Evolutionary conservation across 2,329 filamentous ascomycete species (phyloP), one percentile per base, ranked within the genome.

Genomic region (Leptographium procerum): DNA sequence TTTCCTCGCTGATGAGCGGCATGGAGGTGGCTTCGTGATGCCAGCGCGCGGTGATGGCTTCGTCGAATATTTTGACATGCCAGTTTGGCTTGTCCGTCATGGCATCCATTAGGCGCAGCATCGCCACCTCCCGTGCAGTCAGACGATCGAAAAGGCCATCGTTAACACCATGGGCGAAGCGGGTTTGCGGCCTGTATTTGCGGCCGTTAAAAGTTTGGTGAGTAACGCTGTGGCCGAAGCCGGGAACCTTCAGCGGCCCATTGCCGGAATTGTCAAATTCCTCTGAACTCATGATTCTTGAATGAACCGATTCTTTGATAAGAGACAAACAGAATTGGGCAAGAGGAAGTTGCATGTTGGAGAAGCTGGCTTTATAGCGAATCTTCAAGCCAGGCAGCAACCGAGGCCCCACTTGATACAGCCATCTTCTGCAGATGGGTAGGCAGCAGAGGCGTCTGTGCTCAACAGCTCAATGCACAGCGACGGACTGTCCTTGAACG

Each of bases 31-130:
- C 66, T 53, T 72, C 70, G 16, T 55, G 45, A 31, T 64, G 63
- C 70, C 70, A 72, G 40, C 66, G 69, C 48, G 61, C 63, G n/a
- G 66, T 63, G 29, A 71, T 68, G 0, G 56, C 54, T 1, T 68
- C 64, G 60, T 70, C 62, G 57, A 68, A 68, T 5, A 71, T 64
- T 54, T 71, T 69, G 14, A 60, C 57, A 43, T 71, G 62, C 71
- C 70, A 74, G 52, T 66, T 61, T 0, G 64, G 61, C 59, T 72
- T 72, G 61, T 73, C 70, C 3, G 70, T 70, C 9, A 73, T 60
- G 4, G 57, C 48, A 48, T 72, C 66, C 65, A 73, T 70, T 26
- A 70, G 33, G 6, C 61, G 58, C 36, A 71, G 65, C 68, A 72
- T 71, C 29, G 65, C 66, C 5, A 72, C 58, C 62, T 72, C 70